Evolutionary conservation across 768 basidiomycete species (phyloP), one percentile per base, ranked within the genome.

Genomic region (Mycena galopus): DNA sequence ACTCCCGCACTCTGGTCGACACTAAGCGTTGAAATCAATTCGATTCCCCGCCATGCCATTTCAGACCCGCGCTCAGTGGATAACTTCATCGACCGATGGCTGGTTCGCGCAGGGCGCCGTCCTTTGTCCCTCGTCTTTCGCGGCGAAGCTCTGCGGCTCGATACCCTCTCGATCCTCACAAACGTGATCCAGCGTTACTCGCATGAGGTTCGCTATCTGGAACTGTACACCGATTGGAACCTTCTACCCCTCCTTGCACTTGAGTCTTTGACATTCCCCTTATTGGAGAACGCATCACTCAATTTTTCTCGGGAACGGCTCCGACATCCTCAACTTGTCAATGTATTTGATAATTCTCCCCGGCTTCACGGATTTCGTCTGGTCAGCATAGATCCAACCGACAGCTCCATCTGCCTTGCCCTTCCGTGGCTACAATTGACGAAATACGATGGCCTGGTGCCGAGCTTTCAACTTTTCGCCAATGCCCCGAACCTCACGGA

Each of bases 81-180:
- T 14, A 17, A 44, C 17, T 44, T 44, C 42, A 44, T 44, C 42
- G 14, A 17, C 42, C 12, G 42, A 19, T 44, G 42, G 42, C 19
- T 44, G 7, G 42, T 17, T 1, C 42, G 42, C 19, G 42, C 42
- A 2, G 42, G 42, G 17, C 14, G 19, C 2, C 19, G n/a, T 7
- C 64, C 64, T 16, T 25, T 65, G 19, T 65, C 64, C 7, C 19
- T 65, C 35, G 19, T 27, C 4, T 56, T 65, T 25, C n/a, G 42
- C 19, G n/a, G 14, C 50, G 11, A 51, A 4, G 17, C 19, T 1
- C 12, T 7, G 35, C 16, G 42, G 42, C n/a, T n/a, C n/a, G 42
- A n/a, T 7, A 14, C n/a, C n/a, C n/a, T 6, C 30, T 1, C 17
- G 21, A 6, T 3, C 9, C 8, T 53, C 39, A 39, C 44, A 2